Evolutionary conservation across 2,329 filamentous ascomycete species (phyloP), one percentile per base, ranked within the genome.

Genomic region (Seiridium unicorne): DNA sequence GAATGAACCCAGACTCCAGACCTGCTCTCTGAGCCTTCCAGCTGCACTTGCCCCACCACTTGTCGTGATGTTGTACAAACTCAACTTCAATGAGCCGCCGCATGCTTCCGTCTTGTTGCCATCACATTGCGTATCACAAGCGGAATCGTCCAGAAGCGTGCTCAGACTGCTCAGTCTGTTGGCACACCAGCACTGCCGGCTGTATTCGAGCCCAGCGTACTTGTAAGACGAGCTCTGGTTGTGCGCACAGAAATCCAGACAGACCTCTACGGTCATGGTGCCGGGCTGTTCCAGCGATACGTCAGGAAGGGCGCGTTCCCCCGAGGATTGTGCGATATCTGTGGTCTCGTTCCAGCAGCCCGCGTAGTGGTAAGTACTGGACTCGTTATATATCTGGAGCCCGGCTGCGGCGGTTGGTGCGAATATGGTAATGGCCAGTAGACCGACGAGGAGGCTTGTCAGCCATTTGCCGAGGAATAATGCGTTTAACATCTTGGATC

Each of bases 311-410:
- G 84, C 82, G 66, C 76, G 78, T 54, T 61, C 69, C 51, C 74
- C 73, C 35, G 74, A 74, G 4, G 81, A 76, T 61, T 72, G 70
- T 11, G 71, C 62, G 11, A 82, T 67, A 44, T 74, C 73, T n/a
- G 76, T 79, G 2, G 84, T 85, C 68, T 87, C 84, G 65, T 84
- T 84, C 73, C 74, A 86, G 74, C 85, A 88, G 59, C 84, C 84
- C n/a, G 72, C 68, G 71, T 86, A 86, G 13, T 58, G 63, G 72
- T 84, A 86, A 49, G 66, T 69, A 36, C 66, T 63, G 5, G 73
- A 72, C 44, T 66, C 67, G 54, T 69, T 69, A 69, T 76, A 80
- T 64, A 79, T 70, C 4, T 5, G 26, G 18, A 62, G 55, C 11
- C 35, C 48, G 38, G 48, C 38, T 13, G 46, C 53, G 32, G 51